Evolutionary conservation across 345 rosid species (phyloP), one percentile per base, ranked within the genome.

Genomic region (Passiflora organensis): DNA sequence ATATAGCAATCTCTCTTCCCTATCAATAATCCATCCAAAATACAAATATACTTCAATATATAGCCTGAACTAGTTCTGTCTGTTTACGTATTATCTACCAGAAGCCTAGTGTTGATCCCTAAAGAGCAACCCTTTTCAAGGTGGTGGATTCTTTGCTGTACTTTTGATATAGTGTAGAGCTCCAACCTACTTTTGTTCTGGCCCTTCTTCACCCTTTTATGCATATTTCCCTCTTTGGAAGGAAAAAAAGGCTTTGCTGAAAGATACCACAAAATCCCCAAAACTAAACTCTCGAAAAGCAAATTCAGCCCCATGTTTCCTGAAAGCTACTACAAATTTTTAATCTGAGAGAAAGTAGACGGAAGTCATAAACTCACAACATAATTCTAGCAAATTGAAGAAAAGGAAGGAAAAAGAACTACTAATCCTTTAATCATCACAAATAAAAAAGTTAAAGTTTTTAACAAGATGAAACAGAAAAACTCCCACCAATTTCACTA

Each of bases 101-200:
- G 25, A 51, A 39, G 15, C 57, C 70, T 58, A 17, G 22, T 55
- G 48, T 32, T 23, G 54, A 28, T 38, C 12, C 18, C 50, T 28
- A 53, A 47, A 28, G 55, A 54, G 50, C 23, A 13, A n/a, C n/a
- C n/a, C n/a, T n/a, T n/a, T 22, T 43, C 23, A 3, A 11, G 14
- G 10, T 41, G 41, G 66, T 54, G 52, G 46, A 51, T 60, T 41
- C 57, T 51, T 36, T 48, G 38, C 61, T 28, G 34, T 28, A 28
- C 34, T 28, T 28, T 28, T 8, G n/a, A n/a, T n/a, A n/a, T n/a
- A n/a, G n/a, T n/a, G n/a, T n/a, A n/a, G n/a, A n/a, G n/a, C n/a
- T 32, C 28, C 13, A 24, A 9, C 17, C 22, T n/a, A n/a, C n/a
- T n/a, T n/a, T n/a, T n/a, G n/a, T n/a, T 22, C n/a, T 48, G 36